Base-by-base conservation (phyloP, 148 eudicot species). In the Nepenthes gracilis region DNA sequence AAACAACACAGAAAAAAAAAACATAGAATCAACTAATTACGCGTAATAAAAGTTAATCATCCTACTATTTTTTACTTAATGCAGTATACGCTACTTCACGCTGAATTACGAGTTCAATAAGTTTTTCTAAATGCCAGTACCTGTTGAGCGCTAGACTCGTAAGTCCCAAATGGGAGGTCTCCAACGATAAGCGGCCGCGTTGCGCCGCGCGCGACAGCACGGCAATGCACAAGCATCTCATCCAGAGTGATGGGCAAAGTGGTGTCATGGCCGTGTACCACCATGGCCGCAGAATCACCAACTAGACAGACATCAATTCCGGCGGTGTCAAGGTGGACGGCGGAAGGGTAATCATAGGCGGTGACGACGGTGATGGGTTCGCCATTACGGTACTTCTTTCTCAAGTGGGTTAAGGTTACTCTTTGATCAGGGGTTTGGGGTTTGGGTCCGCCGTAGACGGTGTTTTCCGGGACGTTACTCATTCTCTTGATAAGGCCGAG, bases 271-370 rank as follows among this genome's bases (percentile, higher is more conserved):
- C 96, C 96, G 57, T 93, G 99, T 4, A 93, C 95, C 6, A 93
- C 99, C 99, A 88, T 93, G 64, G 95, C 72, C 2, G 99, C 96
- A 0, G 99, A 93, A 58, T 93, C 99, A 0, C 99, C 96, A 10
- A 86, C 96, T 7, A 93, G 79, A 60, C 95, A 86, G 5, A 93
- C 63, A 14, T 93, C 99, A 2, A 93, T 86, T 6, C 92, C 95
- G 33, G 99, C 96, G 14, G 79, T 60, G 67, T 93, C 95, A 12
- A 93, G 57, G 66, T 93, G 99, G 9, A 93, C 96, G 0, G 89
- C 92, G 1, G 96, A 84, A 2, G 99, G 96, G 66, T 93, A 93
- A 56, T 93, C 99, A 67, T 93, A 93, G 13, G 91, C 87, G 0
- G 96, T 93, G 9, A 88, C 95, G 81, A 93, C 74, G 5, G 96